A percentile compares a stretch with the other conserved stretches of the same genome.
phyloP scores from a whole-genome alignment of 148 eudicot species.

The Heliamphora exappendiculata region DNA sequence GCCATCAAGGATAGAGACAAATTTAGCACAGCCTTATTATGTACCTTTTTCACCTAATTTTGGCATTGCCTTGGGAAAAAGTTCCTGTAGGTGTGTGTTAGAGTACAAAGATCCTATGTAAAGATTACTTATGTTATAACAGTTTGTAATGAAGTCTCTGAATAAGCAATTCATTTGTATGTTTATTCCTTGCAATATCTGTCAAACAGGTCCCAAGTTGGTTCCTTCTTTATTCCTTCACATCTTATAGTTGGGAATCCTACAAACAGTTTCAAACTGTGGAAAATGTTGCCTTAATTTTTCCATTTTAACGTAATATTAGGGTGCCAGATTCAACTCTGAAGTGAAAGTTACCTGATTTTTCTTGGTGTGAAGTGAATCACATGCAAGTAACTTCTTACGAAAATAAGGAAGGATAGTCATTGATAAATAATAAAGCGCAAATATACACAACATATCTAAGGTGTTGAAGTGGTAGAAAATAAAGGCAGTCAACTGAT shows the following conservation, averaged over 20 bases:
- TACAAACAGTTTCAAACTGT: neutral
- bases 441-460: neutral
- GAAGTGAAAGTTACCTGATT: neutral
- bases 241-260: neutral
- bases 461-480: neutral
- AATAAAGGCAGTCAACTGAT: neutral
- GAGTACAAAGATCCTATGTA: neutral
- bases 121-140: neutral
- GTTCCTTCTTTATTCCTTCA: neutral
- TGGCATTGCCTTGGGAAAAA: neutral
- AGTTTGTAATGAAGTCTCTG: neutral
- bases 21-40: neutral
- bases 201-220: neutral
- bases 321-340: neutral
- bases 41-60: neutral
- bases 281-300: neutral
- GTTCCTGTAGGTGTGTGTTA: too few species aligned
- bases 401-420: neutral
- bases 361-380: neutral
- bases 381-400: neutral
- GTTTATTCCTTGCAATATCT: neutral
- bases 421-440: neutral
- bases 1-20: neutral
- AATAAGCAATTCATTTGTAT: neutral
- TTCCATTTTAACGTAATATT: neutral